A percentile compares a stretch with the other conserved stretches of the same genome.
phyloP scores from a whole-genome alignment of 2,329 filamentous ascomycete species.

The Fusarium udum region DNA sequence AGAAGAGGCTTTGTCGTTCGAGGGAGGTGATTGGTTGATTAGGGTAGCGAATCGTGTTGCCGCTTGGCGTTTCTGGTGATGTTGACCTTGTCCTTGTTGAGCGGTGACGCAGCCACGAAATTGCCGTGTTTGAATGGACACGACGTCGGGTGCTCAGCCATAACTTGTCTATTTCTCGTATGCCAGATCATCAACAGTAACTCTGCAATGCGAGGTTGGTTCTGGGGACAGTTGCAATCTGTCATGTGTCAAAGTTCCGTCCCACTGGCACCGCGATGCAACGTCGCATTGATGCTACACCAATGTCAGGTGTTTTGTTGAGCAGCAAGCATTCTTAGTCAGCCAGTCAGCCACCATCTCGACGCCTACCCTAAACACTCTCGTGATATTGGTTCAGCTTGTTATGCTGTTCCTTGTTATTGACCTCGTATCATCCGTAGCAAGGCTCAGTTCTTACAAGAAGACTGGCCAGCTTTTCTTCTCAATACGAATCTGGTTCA shows the following conservation, averaged over 20 bases:
- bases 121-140: background rate
- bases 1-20: background rate
- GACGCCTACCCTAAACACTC: slow-evolving; percentile 16
- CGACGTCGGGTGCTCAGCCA: background rate
- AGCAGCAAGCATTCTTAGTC: slow-evolving; percentile 2
- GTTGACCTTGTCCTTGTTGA: background rate
- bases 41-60: background rate
- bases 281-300: slow-evolving; percentile 24
- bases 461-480: background rate
- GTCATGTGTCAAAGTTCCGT: slow-evolving; percentile 24
- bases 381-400: background rate
- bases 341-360: background rate
- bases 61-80: background rate
- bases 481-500: background rate
- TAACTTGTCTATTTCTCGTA: background rate
- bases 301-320: slow-evolving; percentile 12
- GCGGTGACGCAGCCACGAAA: slow-evolving; percentile 2
- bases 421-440: background rate
- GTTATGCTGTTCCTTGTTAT: background rate
- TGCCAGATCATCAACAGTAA: slow-evolving; percentile 14
- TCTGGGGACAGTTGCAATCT: slow-evolving; percentile 1
- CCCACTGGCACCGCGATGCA: slow-evolving; percentile 23
- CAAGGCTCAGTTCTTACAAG: no score
- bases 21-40: background rate
- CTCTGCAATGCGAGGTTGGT: background rate